Percentiles rank a stretch among this genome's conserved stretches.
Conservation (phyloP, 2,329 filamentous ascomycete genomes). For the Fonsecaea pedrosoi region DNA sequence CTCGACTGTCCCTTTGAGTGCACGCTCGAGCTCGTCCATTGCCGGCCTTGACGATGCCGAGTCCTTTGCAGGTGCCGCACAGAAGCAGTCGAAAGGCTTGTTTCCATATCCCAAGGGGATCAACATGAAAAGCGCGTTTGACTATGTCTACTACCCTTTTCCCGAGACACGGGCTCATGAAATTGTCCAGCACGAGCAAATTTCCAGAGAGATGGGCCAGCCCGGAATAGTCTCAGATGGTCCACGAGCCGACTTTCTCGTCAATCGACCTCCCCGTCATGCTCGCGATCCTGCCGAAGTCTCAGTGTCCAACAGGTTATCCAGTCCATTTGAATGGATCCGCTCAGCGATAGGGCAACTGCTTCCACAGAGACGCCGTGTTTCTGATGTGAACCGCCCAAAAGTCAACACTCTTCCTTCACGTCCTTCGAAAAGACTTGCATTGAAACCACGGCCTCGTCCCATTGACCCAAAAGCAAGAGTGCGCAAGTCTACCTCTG, state of each 20-base stretch:
- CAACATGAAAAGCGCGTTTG: constrained; percentile 31
- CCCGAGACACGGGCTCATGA: constrained; percentile 37
- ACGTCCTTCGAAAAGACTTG: not conserved
- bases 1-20: not conserved
- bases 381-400: not conserved
- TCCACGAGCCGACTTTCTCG: constrained; percentile 27
- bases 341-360: constrained; percentile 8
- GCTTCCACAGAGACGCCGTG: constrained; percentile 10
- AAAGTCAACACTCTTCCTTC: not conserved
- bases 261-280: constrained; percentile 36
- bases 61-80: not conserved
- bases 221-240: constrained; percentile 33
- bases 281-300: constrained; percentile 24
- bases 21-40: not conserved
- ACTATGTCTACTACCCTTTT: constrained; percentile 36
- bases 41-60: not conserved
- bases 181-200: constrained; percentile 33
- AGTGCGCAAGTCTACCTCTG: constrained; percentile 17
- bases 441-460: not conserved
- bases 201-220: constrained; percentile 32
- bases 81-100: not conserved
- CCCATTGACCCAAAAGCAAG: constrained; percentile 22
- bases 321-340: constrained; percentile 19
- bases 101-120: constrained; percentile 29
- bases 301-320: constrained; percentile 1